phyloP scores from a whole-genome alignment of 495 filamentous ascomycete species.

The Polyplosphaeria fusca region DNA sequence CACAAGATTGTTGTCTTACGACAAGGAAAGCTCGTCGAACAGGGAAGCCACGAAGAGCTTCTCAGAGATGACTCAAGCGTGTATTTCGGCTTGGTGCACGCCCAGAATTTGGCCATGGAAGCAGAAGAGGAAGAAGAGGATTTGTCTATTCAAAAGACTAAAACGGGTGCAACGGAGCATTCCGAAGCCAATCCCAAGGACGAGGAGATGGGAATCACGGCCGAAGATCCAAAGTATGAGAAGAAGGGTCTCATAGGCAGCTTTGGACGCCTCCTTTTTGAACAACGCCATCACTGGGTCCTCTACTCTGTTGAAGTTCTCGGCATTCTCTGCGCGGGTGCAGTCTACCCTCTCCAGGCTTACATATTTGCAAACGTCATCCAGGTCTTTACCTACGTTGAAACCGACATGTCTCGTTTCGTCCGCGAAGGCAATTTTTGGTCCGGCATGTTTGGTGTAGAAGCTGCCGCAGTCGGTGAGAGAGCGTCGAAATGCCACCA shows the following conservation, averaged over 20 bases:
- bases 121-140: constrained; percentile 19
- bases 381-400: constrained; percentile 28
- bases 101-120: constrained; percentile 29
- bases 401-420: constrained; percentile 5
- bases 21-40: constrained; percentile 34
- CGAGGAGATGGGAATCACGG: background rate
- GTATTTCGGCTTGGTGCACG: constrained; percentile 35
- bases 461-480: constrained; percentile 24
- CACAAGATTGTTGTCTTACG: constrained; percentile 38
- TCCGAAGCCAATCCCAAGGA: background rate
- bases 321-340: constrained; percentile 30
- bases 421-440: constrained; percentile 34
- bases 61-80: constrained; percentile 25
- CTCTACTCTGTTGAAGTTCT: constrained; percentile 25
- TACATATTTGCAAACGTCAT: constrained; percentile 36
- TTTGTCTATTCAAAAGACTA: constrained; percentile 4
- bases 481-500: no score
- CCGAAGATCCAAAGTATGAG: constrained; percentile 27
- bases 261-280: constrained; percentile 30
- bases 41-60: constrained; percentile 36
- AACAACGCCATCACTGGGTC: constrained; percentile 32
- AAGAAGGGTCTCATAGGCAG: constrained; percentile 17
- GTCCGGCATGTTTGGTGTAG: constrained; percentile 36
- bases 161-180: constrained; percentile 16
- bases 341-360: constrained; percentile 34